Conservation (phyloP, 345 rosid genomes). For the Angophora floribunda region DNA sequence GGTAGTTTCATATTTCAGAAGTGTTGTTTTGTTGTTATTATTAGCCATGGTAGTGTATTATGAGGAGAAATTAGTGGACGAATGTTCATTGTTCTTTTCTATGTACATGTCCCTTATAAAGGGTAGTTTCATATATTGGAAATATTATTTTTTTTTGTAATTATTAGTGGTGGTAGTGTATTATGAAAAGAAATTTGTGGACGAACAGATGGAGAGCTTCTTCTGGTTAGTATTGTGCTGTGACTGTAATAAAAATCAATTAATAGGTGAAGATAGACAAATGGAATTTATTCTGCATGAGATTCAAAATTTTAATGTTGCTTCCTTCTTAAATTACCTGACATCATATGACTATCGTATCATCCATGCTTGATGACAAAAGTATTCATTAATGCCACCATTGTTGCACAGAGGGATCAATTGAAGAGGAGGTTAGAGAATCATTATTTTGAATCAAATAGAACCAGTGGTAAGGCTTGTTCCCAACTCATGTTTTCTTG, state of each 20-base stretch:
- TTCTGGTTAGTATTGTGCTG: background rate
- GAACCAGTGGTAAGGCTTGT: conserved; percentile 45
- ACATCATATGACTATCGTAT: background rate
- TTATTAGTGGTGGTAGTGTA: background rate
- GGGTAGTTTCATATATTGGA: background rate
- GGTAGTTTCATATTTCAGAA: background rate
- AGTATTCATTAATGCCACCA: background rate
- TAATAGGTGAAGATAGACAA: background rate
- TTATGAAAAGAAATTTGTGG: background rate
- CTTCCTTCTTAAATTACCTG: background rate
- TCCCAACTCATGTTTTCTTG: background rate
- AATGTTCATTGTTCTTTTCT: background rate
- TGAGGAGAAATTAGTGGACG: background rate
- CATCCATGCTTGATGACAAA: background rate
- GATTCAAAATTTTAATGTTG: background rate
- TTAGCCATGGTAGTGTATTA: background rate
- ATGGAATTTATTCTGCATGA: background rate
- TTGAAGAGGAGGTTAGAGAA: conserved; percentile 64
- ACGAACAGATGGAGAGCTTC: background rate
- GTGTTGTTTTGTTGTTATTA: background rate
- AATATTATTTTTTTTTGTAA: background rate
- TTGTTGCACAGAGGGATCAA: conserved; percentile 16
- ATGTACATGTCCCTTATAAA: background rate
- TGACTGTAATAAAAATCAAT: background rate
- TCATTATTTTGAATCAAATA: conserved; percentile 62